Evolutionary conservation across 2,329 filamentous ascomycete genomes (phyloP), one percentile per base, ranked within the genome.

Genomic region (Fusarium sp.): DNA sequence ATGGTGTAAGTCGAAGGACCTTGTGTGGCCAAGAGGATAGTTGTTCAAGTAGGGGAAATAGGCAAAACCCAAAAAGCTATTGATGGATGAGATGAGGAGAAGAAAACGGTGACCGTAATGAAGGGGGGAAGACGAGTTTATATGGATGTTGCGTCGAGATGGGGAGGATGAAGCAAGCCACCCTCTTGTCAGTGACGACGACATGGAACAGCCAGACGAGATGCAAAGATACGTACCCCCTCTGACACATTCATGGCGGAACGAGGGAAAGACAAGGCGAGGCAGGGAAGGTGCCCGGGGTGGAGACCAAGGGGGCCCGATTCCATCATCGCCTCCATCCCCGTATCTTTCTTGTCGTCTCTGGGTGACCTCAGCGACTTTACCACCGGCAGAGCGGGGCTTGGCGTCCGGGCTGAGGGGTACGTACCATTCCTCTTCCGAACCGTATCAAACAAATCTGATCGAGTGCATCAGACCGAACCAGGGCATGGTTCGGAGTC

Each of bases 71-170:
- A 58, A 33, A 60, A 38, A 40, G n/a, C 37, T 33, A 15, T 32
- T 37, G 22, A 35, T 30, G 27, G 33, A 62, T 64, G 67, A 69
- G 59, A 63, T 69, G 63, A 65, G 60, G 57, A 43, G 57, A 61
- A 37, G 60, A 20, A 70, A 74, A 78, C 74, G 67, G 68, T 76
- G 64, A 68, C 57, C 54, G 70, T 73, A 63, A 45, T 9, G 63
- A 70, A 50, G 66, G 67, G 72, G 71, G 68, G 56, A 54, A 69
- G 38, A n/a, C 40, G 69, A 70, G 65, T 74, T 78, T 78, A 78
- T 78, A 78, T 78, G 72, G 47, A 52, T 52, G 27, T 50, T 50
- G 43, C 22, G 43, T 64, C 58, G 40, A 63, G 20, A 58, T 52
- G 54, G 52, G 50, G 40, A 58, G 54, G 35, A 60, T 32, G 47